phyloP scores from a whole-genome alignment of 352 stramenopile species.

The Globisporangium okanoganense region DNA sequence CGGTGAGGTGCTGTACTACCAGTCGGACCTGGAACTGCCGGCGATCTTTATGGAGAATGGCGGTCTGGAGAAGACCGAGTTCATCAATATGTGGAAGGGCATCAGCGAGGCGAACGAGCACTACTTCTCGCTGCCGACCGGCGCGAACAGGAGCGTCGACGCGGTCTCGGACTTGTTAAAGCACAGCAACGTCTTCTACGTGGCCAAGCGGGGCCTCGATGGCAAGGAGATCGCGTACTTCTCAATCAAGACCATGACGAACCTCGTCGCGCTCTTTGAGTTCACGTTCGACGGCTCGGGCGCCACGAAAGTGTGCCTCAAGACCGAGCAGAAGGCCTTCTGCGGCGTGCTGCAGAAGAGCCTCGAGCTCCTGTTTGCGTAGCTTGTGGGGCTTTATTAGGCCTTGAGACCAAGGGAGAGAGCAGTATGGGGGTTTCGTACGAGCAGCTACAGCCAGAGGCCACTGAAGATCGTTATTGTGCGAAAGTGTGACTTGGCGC shows the following conservation, averaged over 20 bases:
- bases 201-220: constrained; percentile 91
- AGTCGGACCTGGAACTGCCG: constrained; percentile 89
- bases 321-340: constrained; percentile 92
- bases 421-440: not conserved
- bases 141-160: constrained; percentile 53
- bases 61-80: constrained; percentile 89
- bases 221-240: constrained; percentile 96
- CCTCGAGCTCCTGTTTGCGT: constrained; percentile 70
- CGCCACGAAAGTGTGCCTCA: constrained; percentile 92
- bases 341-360: constrained; percentile 85
- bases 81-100: constrained; percentile 95
- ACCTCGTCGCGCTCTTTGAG: constrained; percentile 91
- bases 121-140: constrained; percentile 87
- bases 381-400: no score
- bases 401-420: not conserved
- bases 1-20: constrained; percentile 95
- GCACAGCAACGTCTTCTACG: constrained; percentile 92
- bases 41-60: constrained; percentile 87
- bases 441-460: not conserved
- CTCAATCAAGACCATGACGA: constrained; percentile 92
- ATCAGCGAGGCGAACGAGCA: constrained; percentile 95
- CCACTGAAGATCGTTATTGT: not conserved
- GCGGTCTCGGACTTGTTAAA: constrained; percentile 86
- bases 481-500: not conserved
- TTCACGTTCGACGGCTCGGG: constrained; percentile 94